Base-by-base conservation (phyloP, 2,329 filamentous ascomycete species). In the Diaporthe batatas region DNA sequence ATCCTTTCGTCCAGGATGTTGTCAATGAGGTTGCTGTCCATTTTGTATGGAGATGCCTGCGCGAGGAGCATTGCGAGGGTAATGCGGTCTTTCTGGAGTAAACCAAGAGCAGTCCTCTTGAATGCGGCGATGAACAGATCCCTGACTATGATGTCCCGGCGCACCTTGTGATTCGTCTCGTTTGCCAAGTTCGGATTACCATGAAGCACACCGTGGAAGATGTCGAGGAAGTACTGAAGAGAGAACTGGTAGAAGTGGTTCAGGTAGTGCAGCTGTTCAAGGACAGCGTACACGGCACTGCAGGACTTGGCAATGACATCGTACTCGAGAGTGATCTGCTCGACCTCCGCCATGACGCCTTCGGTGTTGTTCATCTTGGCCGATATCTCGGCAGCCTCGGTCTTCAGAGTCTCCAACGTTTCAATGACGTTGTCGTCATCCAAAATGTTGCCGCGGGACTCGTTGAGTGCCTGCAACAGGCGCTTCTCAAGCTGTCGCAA, bases 241-340 rank as follows among this genome's bases (percentile, higher is more conserved):
- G 96, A 99, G 87, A 99, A 99, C 81, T 98, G 97, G 83, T 99
- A 99, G 84, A 98, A 98, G 86, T 98, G 96, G 82, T 99, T 98
- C 81, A 99, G 92, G 80, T 98, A 97, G 83, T 98, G 96, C 72
- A 99, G 90, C 82, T 99, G 96, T 84, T 99, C 97, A 74, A 99
- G 87, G 18, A 99, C 94, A 42, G 97, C 95, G 81, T 98, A 99
- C 54, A 99, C 96, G 71, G 96, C 95, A 84, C 96, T 98, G 89
- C 96, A 99, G 54, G 96, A 96, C 78, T 92, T 91, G 72, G 96
- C 96, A 83, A 99, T 95, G 76, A 97, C 91, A 80, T 93, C 93
- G 88, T 99, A 99, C 82, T 98, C 93, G 77, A 93, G 90, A 51
- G 97, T 99, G 80, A 98, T 98, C 79, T 93, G 94, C 77, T 99